phyloP scores from a whole-genome alignment of 495 filamentous ascomycete species.

The Neurospora sp. region DNA sequence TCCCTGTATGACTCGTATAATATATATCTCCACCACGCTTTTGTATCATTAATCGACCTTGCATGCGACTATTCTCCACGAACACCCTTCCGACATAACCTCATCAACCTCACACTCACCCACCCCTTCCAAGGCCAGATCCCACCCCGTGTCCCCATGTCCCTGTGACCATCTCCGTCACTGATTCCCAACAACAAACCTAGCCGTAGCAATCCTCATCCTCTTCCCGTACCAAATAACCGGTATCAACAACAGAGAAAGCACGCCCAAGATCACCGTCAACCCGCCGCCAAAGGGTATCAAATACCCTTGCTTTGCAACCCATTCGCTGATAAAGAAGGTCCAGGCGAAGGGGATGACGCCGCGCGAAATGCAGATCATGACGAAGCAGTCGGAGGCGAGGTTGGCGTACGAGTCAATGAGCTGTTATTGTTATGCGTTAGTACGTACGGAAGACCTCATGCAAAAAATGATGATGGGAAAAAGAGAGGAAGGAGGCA shows the following conservation, averaged over 20 bases:
- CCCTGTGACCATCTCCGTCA: not conserved
- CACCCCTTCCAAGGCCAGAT: not conserved
- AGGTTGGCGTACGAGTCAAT: constrained; percentile 23
- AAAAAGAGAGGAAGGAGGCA: not conserved
- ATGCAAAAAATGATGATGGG: not conserved
- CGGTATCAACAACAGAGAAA: constrained; percentile 18
- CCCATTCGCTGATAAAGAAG: constrained; percentile 19
- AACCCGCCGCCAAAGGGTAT: constrained; percentile 17
- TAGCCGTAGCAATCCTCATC: constrained; percentile 21
- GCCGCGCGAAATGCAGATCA: constrained; percentile 21
- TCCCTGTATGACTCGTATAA: too few relatives aligned
- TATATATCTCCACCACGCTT: too few relatives aligned
- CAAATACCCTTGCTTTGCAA: constrained; percentile 13
- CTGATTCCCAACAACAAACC: constrained; percentile 19
- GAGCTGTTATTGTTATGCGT: constrained; percentile 6
- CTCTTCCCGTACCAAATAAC: constrained; percentile 18
- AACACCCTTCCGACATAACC: not conserved
- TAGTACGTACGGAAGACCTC: not conserved
- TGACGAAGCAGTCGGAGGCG: constrained; percentile 25
- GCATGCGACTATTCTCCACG: not conserved
- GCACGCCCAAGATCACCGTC: constrained; percentile 17
- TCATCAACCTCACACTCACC: not conserved
- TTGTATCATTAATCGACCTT: too few relatives aligned
- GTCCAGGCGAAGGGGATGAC: constrained; percentile 22
- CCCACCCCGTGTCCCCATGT: not conserved